Conservation (phyloP, 768 basidiomycete species). For the Leccinum variicolor region DNA sequence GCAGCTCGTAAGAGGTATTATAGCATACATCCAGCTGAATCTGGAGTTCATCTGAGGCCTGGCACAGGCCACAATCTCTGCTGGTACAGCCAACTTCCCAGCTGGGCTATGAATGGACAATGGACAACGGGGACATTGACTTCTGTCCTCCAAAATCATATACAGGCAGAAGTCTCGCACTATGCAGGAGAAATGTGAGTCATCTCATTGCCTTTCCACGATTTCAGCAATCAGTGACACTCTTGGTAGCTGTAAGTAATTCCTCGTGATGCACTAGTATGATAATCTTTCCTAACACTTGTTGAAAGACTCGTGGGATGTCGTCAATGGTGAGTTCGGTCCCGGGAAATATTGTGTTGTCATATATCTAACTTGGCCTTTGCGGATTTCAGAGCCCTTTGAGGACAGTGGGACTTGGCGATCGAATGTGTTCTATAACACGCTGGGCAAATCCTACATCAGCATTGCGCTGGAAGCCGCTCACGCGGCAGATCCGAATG, state of each 20-base stretch:
- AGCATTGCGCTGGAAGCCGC: conserved; percentile 42
- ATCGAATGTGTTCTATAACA: conserved; percentile 48
- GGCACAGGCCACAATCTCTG: conserved; percentile 17
- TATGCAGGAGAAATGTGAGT: conserved; percentile 13
- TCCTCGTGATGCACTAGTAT: neutral
- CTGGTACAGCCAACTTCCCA: conserved; percentile 15
- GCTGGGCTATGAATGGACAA: conserved; percentile 14
- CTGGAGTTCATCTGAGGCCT: neutral
- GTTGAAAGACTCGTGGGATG: conserved; percentile 20
- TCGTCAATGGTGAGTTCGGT: conserved; percentile 14
- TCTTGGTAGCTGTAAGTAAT: conserved; percentile 11
- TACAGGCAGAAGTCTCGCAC: conserved; percentile 14
- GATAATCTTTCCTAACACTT: neutral
- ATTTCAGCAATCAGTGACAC: neutral
- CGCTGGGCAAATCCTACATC: conserved; percentile 45
- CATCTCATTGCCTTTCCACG: neutral
- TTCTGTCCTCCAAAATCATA: conserved; percentile 15
- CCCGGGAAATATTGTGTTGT: neutral
- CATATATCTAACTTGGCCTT: neutral
- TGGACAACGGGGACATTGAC: conserved; percentile 15
- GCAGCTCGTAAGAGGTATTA: conserved; percentile 19
- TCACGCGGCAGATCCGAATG: conserved; percentile 26
- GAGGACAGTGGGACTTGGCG: conserved; percentile 60
- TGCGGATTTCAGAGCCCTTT: conserved; percentile 15
- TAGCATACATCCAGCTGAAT: neutral